Evolutionary conservation across 2,329 filamentous ascomycete species (phyloP).

Genomic region (Arthroderma sp.): DNA sequence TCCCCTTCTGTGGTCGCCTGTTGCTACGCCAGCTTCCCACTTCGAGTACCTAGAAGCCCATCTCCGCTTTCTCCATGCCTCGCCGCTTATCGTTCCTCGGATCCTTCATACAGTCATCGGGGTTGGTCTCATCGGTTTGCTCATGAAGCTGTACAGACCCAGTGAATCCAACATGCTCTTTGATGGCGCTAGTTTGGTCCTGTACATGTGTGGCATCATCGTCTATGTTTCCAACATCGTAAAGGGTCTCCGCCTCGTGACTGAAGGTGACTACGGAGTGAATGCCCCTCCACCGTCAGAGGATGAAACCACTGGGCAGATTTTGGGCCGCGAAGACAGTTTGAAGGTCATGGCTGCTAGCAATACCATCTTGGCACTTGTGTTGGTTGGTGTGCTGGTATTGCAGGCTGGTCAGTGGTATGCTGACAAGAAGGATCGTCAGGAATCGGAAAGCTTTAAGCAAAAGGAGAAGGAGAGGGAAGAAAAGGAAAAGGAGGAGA

Average conservation of each 20-base stretch:
- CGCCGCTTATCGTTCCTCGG: slow-evolving; percentile 80
- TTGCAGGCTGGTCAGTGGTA: slow-evolving; percentile 98
- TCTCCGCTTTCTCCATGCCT: slow-evolving; percentile 79
- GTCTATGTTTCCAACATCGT: slow-evolving; percentile 96
- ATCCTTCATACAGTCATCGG: slow-evolving; percentile 88
- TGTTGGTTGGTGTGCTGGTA: slow-evolving; percentile 80
- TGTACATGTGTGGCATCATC: slow-evolving; percentile 74
- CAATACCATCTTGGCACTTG: slow-evolving; percentile 89
- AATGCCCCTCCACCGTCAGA: slow-evolving; percentile 10
- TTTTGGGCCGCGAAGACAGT: slow-evolving; percentile 73
- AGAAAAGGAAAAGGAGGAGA: slow-evolving; percentile 9
- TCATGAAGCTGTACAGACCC: slow-evolving; percentile 89
- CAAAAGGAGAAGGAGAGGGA: slow-evolving; percentile 38
- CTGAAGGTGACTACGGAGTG: slow-evolving; percentile 52
- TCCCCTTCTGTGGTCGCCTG: slow-evolving; percentile 34
- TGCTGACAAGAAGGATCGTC: slow-evolving; percentile 80
- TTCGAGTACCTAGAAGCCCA: slow-evolving; percentile 79
- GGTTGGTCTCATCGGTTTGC: slow-evolving; percentile 76
- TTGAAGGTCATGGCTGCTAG: slow-evolving; percentile 83
- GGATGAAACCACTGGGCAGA: slow-evolving; percentile 37
- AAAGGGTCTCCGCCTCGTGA: slow-evolving; percentile 79
- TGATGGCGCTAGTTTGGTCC: slow-evolving; percentile 58
- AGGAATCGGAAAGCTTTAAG: slow-evolving; percentile 58
- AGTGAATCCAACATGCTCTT: slow-evolving; percentile 93
- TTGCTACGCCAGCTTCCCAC: slow-evolving; percentile 42